Conservation (phyloP, 768 basidiomycete genomes). For the Kwoniella europaea region DNA sequence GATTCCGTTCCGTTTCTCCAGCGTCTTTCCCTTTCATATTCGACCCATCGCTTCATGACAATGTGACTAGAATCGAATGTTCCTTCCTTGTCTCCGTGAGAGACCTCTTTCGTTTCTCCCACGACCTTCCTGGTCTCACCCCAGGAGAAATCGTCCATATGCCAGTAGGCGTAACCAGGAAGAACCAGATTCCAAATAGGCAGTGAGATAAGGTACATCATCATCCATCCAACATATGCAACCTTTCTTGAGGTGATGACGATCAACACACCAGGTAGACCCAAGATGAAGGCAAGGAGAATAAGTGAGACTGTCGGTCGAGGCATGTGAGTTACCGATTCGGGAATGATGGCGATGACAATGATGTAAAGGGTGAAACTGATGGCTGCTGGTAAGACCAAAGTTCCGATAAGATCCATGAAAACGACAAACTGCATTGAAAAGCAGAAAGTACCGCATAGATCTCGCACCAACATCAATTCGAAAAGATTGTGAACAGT, state of each 20-base stretch:
- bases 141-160: slow-evolving; percentile 84
- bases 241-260: slow-evolving; percentile 93
- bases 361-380: slow-evolving; percentile 94
- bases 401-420: slow-evolving; percentile 96
- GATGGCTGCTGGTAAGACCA: slow-evolving; percentile 96
- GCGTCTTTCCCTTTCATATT: slow-evolving; percentile 92
- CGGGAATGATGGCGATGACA: slow-evolving; percentile 82
- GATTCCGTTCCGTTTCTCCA: slow-evolving; percentile 89
- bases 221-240: slow-evolving; percentile 96
- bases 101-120: slow-evolving; percentile 70
- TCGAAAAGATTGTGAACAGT: slow-evolving; percentile 98
- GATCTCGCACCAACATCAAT: slow-evolving; percentile 88
- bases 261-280: slow-evolving; percentile 92
- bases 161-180: slow-evolving; percentile 97
- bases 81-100: slow-evolving; percentile 92
- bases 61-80: slow-evolving; percentile 96
- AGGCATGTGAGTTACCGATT: slow-evolving; percentile 61
- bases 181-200: slow-evolving; percentile 97
- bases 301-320: slow-evolving; percentile 83
- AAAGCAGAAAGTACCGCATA: slow-evolving; percentile 99
- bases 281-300: slow-evolving; percentile 89
- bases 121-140: slow-evolving; percentile 85
- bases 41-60: slow-evolving; percentile 98
- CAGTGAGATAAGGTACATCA: slow-evolving; percentile 86
- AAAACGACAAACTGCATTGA: slow-evolving; percentile 99